These are phyloP conservation scores for Angophora floribunda DNA, from an alignment of 345 rosid genomes.

Conservation along the genomic window DNA sequence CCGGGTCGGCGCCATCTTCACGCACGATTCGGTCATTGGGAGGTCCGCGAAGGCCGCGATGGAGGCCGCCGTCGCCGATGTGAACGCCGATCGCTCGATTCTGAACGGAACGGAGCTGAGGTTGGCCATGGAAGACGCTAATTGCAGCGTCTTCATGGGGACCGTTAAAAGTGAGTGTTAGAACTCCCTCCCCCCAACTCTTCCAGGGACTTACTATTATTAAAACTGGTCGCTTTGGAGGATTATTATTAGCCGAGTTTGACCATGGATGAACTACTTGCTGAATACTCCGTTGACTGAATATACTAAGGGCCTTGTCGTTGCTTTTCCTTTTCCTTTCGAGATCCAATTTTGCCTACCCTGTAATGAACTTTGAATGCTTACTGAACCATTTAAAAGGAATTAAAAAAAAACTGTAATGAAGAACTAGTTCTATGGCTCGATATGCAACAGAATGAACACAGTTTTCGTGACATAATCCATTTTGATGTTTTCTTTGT, in stretches of 20 bases:
- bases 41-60: slow-evolving; percentile 69
- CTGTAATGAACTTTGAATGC: neutral
- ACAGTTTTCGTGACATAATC: neutral
- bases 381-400: neutral
- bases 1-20: slow-evolving; percentile 59
- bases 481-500: neutral
- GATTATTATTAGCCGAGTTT: neutral
- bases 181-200: neutral
- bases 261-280: neutral
- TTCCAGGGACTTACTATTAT: neutral
- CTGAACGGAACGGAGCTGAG: slow-evolving; percentile 46
- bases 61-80: slow-evolving; percentile 50
- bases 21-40: slow-evolving; percentile 71
- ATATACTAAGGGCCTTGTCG: neutral
- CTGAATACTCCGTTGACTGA: neutral
- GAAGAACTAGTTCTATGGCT: neutral
- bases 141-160: slow-evolving; percentile 65
- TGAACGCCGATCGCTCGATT: slow-evolving; percentile 37
- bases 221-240: neutral
- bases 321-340: neutral
- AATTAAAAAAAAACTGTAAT: neutral
- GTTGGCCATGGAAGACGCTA: slow-evolving; percentile 32
- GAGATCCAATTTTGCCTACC: neutral
- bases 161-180: slow-evolving; percentile 42
- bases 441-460: neutral